Evolutionary conservation across 345 rosid genomes (phyloP), one percentile per base, ranked within the genome.

Genomic region (Citrus inodora): DNA sequence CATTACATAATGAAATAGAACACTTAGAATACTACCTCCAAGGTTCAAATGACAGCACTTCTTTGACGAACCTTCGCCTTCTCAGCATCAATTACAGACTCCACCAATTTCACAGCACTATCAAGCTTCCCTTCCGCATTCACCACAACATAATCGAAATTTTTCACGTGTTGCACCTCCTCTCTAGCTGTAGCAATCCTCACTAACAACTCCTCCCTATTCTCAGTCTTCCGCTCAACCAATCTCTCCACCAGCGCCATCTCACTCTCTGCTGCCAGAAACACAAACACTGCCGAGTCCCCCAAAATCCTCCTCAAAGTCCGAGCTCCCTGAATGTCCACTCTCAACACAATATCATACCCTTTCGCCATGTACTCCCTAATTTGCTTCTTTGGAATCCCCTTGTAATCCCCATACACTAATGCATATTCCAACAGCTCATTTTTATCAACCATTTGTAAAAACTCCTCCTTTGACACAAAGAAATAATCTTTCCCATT

Each of bases 331-430:
- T 95, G 99, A 40, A 95, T 92, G 55, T 93, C 99, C 4, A 95
- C 99, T 81, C 98, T 88, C 87, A 93, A 82, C 28, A 93, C 92
- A 19, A 93, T 83, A 77, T 95, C 98, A 30, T 76, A 79, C 70
- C 97, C 97, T 82, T 85, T 89, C 0, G 80, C 91, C 94, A 92
- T 92, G 35, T 68, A 87, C n/a, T 95, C 96, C 59, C 90, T 88
- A 48, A 95, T 95, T 79, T 93, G 93, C 74, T 80, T 88, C 83
- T 91, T 95, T 0, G 99, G 99, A 21, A 95, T 87, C 53, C 99
- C 99, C 77, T 95, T 95, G 71, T 95, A 93, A 56, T 93, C 96
- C 4, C 99, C 99, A 73, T 93, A 95, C 1, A 95, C 98, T 25
- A 92, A 80, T 0, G 99, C 99, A 77, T 95, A 91, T 25, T 95